Evolutionary conservation across 768 basidiomycete species (phyloP).

Genomic region (Kwoniella newhampshirensis): DNA sequence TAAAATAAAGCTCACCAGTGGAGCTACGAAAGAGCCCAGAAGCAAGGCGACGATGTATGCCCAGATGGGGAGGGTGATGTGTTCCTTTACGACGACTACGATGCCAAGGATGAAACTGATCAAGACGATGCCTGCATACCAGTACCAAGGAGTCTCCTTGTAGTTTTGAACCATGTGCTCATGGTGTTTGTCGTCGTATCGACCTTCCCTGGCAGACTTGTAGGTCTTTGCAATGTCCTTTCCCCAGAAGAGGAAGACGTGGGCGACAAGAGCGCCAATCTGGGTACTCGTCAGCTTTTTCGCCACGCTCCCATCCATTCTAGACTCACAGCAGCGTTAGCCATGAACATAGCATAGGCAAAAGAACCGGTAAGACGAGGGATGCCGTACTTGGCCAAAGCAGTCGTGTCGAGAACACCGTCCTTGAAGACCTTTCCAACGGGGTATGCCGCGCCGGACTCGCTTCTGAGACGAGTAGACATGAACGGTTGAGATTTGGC

Average conservation of each 20-base stretch:
- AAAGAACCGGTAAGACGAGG: slow-evolving; percentile 59
- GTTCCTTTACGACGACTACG: slow-evolving; percentile 61
- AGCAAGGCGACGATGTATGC: slow-evolving; percentile 62
- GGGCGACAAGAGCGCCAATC: slow-evolving; percentile 65
- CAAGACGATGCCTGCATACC: slow-evolving; percentile 56
- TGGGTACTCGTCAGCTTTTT: slow-evolving; percentile 39
- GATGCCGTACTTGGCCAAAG: slow-evolving; percentile 59
- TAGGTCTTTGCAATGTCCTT: slow-evolving; percentile 53
- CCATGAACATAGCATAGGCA: slow-evolving; percentile 7
- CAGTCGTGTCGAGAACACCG: slow-evolving; percentile 62
- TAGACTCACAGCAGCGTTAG: slow-evolving; percentile 21
- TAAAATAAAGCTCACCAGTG: not conserved
- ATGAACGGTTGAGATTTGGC: slow-evolving; percentile 63
- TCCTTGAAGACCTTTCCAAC: slow-evolving; percentile 61
- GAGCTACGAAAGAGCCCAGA: not conserved
- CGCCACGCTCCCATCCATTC: too few species aligned
- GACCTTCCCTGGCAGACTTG: slow-evolving; percentile 57
- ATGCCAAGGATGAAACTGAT: slow-evolving; percentile 55
- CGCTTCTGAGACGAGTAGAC: slow-evolving; percentile 62
- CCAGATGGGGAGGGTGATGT: slow-evolving; percentile 67
- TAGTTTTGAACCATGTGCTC: slow-evolving; percentile 50
- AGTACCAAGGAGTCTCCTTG: slow-evolving; percentile 64
- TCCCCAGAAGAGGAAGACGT: slow-evolving; percentile 64
- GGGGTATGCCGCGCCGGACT: slow-evolving; percentile 62
- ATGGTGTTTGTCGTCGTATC: slow-evolving; percentile 63